Evolutionary conservation across 176 grass and related monocot species (phyloP).

Genomic region (Oryza officinalis): DNA sequence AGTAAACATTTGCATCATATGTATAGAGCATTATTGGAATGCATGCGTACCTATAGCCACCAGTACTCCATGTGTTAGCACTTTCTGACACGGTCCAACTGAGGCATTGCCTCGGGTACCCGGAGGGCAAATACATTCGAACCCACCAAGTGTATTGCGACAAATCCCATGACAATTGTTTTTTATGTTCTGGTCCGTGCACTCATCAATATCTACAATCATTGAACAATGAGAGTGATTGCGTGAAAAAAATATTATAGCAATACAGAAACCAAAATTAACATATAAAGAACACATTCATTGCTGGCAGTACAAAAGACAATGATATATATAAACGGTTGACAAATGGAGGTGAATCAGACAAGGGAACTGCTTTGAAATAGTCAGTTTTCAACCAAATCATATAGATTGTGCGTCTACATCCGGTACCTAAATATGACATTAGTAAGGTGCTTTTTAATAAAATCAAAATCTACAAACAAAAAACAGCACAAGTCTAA

Average conservation of each 20-base stretch:
- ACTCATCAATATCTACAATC: conserved; percentile 32
- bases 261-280: not conserved
- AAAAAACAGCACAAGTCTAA: too few species aligned
- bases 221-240: not conserved
- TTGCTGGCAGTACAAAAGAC: too few species aligned
- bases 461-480: too few species aligned
- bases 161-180: not conserved
- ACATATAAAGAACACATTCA: not conserved
- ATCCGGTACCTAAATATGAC: too few species aligned
- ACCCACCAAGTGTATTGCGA: not conserved
- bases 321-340: too few species aligned
- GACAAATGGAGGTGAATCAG: too few species aligned
- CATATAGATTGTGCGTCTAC: too few species aligned
- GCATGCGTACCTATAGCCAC: not conserved
- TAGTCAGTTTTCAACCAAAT: too few species aligned
- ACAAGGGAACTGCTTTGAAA: too few species aligned
- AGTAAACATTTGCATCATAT: not conserved
- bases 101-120: not conserved
- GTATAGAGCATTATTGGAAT: not conserved
- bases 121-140: not conserved
- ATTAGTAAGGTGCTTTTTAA: too few species aligned
- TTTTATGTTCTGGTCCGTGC: not conserved
- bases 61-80: not conserved
- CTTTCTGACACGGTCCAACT: not conserved
- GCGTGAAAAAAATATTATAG: not conserved